Evolutionary conservation across 2,329 filamentous ascomycete genomes (phyloP), one percentile per base, ranked within the genome.

Genomic region (Aspergillus melleus): DNA sequence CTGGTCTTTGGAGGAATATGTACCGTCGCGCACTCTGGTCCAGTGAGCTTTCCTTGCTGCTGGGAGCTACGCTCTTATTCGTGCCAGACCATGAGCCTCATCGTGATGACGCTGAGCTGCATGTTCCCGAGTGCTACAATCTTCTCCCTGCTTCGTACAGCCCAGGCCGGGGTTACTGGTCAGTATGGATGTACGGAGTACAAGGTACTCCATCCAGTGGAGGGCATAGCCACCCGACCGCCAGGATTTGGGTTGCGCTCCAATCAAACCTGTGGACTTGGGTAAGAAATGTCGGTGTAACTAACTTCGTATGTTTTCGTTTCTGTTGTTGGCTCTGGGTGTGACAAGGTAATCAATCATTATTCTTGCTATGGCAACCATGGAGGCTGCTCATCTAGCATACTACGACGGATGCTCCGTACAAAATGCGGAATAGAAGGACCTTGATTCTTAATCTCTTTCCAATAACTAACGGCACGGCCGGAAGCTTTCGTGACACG

Each of bases 61-160:
- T n/a, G 46, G 19, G 39, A 26, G 19, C 26, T n/a, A 20, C 6
- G 11, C 39, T 22, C 39, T 53, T 11, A 47, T 47, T 47, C 19
- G 44, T 47, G 44, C 44, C 5, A 22, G n/a, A 8, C 16, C 14
- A 42, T 58, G 56, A 58, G 56, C 51, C 51, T 58, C 56, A 58
- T 50, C 26, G 30, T 14, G 26, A 58, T 19, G 26, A 58, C 56
- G 51, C 32, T 49, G 39, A 39, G 50, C 20, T 54, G 51, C 56
- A 58, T 30, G 4, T 39, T 29, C 9, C 29, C 26, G 32, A 36
- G 19, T 49, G 26, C 29, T 49, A 20, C 44, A 24, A 47, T 24
- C 44, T 47, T 14, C 44, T 24, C 44, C 44, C 22, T 47, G 19
- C 44, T 47, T 16, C 20, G 44, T 47, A 47, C 44, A 47, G 19